Evolutionary conservation across 192 early-diverging fungal genomes (phyloP), one percentile per base, ranked within the genome.

Genomic region (Dimargaris cristalligena): DNA sequence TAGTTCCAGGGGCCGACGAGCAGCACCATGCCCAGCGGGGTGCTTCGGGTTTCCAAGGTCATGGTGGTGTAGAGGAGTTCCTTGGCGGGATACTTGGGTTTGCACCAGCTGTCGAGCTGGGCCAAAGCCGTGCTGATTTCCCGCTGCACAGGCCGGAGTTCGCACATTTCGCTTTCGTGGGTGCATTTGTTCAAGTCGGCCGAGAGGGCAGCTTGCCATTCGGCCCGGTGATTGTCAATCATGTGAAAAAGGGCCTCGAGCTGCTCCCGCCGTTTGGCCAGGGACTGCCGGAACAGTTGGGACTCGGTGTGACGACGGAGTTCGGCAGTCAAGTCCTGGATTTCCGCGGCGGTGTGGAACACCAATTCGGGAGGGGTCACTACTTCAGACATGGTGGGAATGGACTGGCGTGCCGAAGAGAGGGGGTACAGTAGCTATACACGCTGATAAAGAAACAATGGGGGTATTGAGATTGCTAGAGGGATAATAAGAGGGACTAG

Each of bases 21-120:
- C 52, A 85, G 66, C 18, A 83, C 82, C 10, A 84, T 74, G 58
- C 92, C 92, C 56, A 84, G 68, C 3, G 94, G 91, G 22, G 89
- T 85, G 50, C 74, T 80, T 41, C 84, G 81, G 45, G 84, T 67
- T 34, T 75, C 66, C 33, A 66, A 52, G 22, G 61, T 67, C 41
- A 81, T 14, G 29, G 62, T 47, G 50, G 80, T 70, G 9, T 70
- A 55, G 3, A 75, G 50, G 34, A 74, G 65, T 46, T 62, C 45
- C 44, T 65, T 30, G 2, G 63, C 60, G 41, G 64, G 23, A 30
- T 62, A 44, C 11, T 77, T 64, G 10, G 79, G 74, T 44, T 69
- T 66, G 11, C 74, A 69, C 71, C 83, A 77, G 34, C 63, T 62
- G 44, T 85, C 78, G 2, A 90, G 51, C 59, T 86, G 74, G 51